Base-by-base conservation (phyloP, 169 alveolate genomes). In the Plasmodium gallinaceum region DNA sequence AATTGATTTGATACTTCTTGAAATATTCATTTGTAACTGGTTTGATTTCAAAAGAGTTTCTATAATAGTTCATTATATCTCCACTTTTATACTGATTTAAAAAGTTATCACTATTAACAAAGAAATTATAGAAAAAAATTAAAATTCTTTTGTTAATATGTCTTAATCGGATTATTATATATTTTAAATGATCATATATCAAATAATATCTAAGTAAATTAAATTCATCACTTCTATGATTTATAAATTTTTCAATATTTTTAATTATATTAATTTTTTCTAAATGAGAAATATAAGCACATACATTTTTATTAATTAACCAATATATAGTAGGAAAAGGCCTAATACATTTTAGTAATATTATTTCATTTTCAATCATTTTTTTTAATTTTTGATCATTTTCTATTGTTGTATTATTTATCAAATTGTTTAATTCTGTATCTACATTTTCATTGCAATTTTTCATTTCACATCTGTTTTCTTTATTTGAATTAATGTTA, bases 321-420 rank as follows among this genome's bases (percentile, higher is more conserved):
- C 95, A 94, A 24, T 91, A 94, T 22, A 75, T 88, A 14, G 96
- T 94, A 14, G 96, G 96, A 85, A 94, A 94, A 18, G 96, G 96
- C 45, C 88, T 87, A 37, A 94, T 71, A 39, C 71, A 43, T 45
- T 48, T 74, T 39, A 92, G 69, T 45, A 85, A 86, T 14, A 45
- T 43, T 26, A 94, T 7, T 45, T 66, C 62, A 48, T 66, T 66
- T 62, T 73, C 92, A 6, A 64, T 64, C 37, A 42, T 10, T 32
- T 46, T 74, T 60, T 86, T 76, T 20, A 86, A 70, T 1, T 66
- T 60, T 51, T 58, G 54, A 45, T 74, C 4, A 16, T 70, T 18
- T n/a, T 48, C 64, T 3, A 16, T 43, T 26, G 20, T 9, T 6
- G 39, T 32, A 32, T 32, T 32, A 32, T 32, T 32, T 1, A 32